phyloP scores from a whole-genome alignment of 768 basidiomycete species.

The Jaapia argillacea region DNA sequence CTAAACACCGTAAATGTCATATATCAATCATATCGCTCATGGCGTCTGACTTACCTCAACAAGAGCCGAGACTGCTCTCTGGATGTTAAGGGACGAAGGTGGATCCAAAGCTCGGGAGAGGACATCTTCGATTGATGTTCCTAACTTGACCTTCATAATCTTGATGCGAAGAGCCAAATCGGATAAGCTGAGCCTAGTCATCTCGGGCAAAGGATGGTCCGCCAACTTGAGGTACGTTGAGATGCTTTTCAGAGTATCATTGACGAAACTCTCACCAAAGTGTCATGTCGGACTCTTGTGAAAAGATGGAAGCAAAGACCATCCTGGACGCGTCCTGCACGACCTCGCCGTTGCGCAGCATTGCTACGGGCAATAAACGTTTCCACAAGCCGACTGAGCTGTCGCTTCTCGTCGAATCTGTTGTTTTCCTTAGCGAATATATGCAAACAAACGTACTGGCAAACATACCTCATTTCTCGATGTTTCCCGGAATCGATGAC shows the following conservation, averaged over 20 bases:
- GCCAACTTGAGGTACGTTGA: conserved; percentile 49
- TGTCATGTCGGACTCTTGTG: conserved; percentile 80
- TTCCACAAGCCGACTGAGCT: conserved; percentile 85
- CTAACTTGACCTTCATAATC: conserved; percentile 86
- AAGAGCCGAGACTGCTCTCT: conserved; percentile 82
- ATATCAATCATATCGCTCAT: not conserved
- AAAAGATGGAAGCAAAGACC: conserved; percentile 96
- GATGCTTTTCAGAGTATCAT: conserved; percentile 1
- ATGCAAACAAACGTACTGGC: not conserved
- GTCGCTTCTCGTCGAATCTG: conserved; percentile 95
- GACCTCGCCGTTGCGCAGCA: conserved; percentile 79
- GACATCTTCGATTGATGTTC: conserved; percentile 81
- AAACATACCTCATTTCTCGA: conserved; percentile 74
- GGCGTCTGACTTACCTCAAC: conserved; percentile 59
- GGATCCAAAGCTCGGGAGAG: conserved; percentile 85
- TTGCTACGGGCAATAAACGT: conserved; percentile 89
- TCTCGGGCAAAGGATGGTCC: conserved; percentile 89
- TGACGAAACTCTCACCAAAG: conserved; percentile 33
- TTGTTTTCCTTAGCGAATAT: conserved; percentile 1
- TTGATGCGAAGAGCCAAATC: conserved; percentile 88
- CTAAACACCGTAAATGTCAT: conserved; percentile 23
- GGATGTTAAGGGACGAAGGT: conserved; percentile 76
- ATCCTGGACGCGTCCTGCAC: conserved; percentile 83
- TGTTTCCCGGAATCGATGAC: conserved; percentile 94
- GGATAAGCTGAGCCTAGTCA: conserved; percentile 86